These are phyloP conservation scores for Leptographium wingfieldii DNA, from an alignment of 2,329 filamentous ascomycete species.

Conservation along the genomic window DNA sequence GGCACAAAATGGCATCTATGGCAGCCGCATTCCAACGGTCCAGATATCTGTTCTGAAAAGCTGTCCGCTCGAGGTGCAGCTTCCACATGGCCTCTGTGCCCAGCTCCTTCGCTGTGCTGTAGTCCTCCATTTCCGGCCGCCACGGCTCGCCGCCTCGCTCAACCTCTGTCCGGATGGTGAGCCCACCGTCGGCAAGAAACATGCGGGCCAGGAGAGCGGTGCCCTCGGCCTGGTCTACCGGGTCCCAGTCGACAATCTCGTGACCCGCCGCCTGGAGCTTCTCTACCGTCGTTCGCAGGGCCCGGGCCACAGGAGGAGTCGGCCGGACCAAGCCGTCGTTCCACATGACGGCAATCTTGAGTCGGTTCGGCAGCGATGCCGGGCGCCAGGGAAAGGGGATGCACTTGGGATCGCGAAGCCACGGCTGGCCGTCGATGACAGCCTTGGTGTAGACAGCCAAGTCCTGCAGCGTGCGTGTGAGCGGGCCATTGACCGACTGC, in stretches of 20 bases:
- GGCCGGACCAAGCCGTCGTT: conserved; percentile 52
- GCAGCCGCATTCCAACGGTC: conserved; percentile 32
- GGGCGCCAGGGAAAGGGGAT: conserved; percentile 44
- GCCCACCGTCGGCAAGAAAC: conserved; percentile 35
- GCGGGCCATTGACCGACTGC: conserved; percentile 49
- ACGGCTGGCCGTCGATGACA: conserved; percentile 39
- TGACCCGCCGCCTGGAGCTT: conserved; percentile 33
- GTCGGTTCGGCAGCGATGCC: conserved; percentile 20
- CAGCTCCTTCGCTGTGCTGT: conserved; percentile 23
- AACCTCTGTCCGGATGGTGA: conserved; percentile 11
- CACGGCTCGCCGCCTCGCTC: conserved; percentile 26
- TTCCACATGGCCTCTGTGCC: conserved; percentile 34
- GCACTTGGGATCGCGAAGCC: conserved; percentile 44
- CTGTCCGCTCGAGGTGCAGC: conserved; percentile 30
- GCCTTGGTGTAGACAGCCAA: conserved; percentile 40
- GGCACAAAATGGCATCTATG: conserved; percentile 51
- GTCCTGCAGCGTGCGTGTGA: conserved; percentile 43
- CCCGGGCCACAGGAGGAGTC: conserved; percentile 51
- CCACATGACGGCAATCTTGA: conserved; percentile 51
- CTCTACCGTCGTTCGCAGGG: conserved; percentile 32
- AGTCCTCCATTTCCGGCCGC: conserved; percentile 24
- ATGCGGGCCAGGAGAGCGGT: conserved; percentile 26
- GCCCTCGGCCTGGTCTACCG: conserved; percentile 27
- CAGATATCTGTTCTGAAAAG: conserved; percentile 32
- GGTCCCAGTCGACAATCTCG: conserved; percentile 39